Evolutionary conservation across 805 yeast species (phyloP), one percentile per base, ranked within the genome.

Genomic region (Lachancea kluyveri): DNA sequence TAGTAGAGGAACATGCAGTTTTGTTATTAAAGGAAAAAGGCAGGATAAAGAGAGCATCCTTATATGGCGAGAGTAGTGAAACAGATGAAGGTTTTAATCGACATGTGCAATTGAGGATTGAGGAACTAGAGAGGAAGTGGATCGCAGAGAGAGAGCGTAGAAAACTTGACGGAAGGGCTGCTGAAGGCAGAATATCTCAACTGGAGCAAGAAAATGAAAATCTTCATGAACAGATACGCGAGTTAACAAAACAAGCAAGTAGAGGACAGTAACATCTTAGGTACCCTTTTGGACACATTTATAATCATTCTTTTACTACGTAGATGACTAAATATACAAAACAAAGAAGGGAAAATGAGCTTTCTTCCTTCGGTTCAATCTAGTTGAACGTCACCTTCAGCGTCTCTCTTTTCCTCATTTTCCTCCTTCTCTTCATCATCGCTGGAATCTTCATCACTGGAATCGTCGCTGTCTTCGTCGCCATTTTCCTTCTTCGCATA

Each of bases 401-500:
- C 44, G 21, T 43, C 48, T 23, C 23, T 21, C 31, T 33, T 35
- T 30, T 29, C 25, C 17, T 19, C 15, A 18, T 20, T 11, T 28
- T 34, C 26, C 17, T 29, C 35, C 17, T 24, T 28, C 11, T 40
- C 46, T n/a, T 46, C 52, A 13, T 42, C 43, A 20, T 50, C 54
- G 23, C 49, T 45, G 18, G 44, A 36, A 13, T 42, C 50, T 34
- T 41, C 45, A 13, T 35, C 26, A 19, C 28, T 34, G 9, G 35
- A 28, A 12, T 36, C 39, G 24, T 43, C 53, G 18, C 50, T 45
- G 21, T 50, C 54, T 11, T 40, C 46, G 9, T 47, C 54, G n/a
- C 38, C 47, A n/a, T 78, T 79, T 39, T 83, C 94, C 33, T 77
- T 82, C 59, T 82, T 79, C 4, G 97, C 97, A 42, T 68, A 75